A percentile compares a stretch with the other conserved stretches of the same genome.
Conservation (phyloP, 1,139 yeast species). For the Kodamaea arcana region DNA sequence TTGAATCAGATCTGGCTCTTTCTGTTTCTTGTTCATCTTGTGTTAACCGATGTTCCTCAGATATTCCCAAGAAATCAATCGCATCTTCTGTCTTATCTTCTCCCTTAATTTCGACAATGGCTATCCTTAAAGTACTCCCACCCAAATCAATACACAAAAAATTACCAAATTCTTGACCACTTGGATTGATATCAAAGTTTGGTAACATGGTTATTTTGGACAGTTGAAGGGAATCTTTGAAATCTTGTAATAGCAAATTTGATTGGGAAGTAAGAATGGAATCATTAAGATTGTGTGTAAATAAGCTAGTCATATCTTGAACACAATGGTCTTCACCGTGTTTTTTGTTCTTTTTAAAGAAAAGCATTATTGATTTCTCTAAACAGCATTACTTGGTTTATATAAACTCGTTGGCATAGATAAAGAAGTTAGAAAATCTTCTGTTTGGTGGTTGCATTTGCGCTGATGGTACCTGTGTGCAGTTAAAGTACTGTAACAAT, state of each 20-base stretch:
- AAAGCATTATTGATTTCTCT: background rate
- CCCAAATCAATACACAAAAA: slow-evolving; percentile 51
- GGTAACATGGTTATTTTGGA: slow-evolving; percentile 46
- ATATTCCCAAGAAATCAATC: background rate
- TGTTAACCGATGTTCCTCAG: background rate
- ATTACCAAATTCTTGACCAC: slow-evolving; percentile 41
- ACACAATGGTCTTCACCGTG: background rate
- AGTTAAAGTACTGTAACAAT: background rate
- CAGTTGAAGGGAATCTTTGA: slow-evolving; percentile 30
- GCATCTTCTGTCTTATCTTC: background rate
- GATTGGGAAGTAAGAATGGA: slow-evolving; percentile 12
- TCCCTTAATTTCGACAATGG: slow-evolving; percentile 37
- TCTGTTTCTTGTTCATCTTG: background rate
- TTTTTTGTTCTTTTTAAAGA: slow-evolving; percentile 1
- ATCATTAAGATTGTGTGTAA: slow-evolving; percentile 12
- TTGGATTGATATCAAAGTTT: slow-evolving; percentile 38
- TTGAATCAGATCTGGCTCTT: no score
- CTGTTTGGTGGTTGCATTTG: background rate
- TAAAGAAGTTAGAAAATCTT: background rate
- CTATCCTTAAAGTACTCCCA: slow-evolving; percentile 50
- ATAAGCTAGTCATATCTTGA: slow-evolving; percentile 3
- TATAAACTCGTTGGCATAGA: background rate
- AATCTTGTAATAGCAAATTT: slow-evolving; percentile 13
- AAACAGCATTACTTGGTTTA: background rate
- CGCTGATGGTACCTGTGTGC: background rate